A percentile compares a stretch with the other conserved stretches of the same genome.
Evolutionary conservation across 768 basidiomycete species (phyloP).

Genomic region (Austroboletus eburneus): DNA sequence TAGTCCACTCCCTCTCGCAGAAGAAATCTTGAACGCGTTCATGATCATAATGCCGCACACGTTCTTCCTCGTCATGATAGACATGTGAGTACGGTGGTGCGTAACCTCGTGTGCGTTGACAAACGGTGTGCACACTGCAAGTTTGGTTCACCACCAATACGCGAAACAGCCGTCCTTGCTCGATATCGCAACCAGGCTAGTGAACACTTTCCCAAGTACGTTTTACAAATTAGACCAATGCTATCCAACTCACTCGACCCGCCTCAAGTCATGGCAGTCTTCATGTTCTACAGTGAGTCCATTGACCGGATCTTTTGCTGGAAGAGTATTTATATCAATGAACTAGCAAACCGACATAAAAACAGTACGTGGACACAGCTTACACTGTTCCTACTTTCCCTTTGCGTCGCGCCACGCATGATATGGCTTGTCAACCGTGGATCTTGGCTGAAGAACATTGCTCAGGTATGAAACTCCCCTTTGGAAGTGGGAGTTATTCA

Average conservation of each 20-base stretch:
- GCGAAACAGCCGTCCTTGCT: conserved; percentile 50
- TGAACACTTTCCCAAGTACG: conserved; percentile 71
- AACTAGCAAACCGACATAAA: conserved; percentile 61
- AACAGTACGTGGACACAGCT: conserved; percentile 47
- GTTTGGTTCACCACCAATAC: conserved; percentile 78
- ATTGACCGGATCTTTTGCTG: not conserved
- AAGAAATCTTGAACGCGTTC: conserved; percentile 67
- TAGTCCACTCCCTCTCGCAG: conserved; percentile 43
- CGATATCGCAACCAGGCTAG: conserved; percentile 52
- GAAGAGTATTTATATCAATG: not conserved
- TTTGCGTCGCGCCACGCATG: conserved; percentile 57
- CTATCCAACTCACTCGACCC: conserved; percentile 2
- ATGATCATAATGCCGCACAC: conserved; percentile 69
- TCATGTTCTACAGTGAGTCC: conserved; percentile 42
- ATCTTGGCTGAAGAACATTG: conserved; percentile 70
- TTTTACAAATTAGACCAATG: conserved; percentile 9
- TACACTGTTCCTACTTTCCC: conserved; percentile 55
- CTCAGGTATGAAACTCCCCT: conserved; percentile 48
- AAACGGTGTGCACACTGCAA: conserved; percentile 25
- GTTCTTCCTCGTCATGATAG: conserved; percentile 76
- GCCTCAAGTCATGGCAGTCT: conserved; percentile 61
- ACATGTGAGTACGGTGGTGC: conserved; percentile 55
- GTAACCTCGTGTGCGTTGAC: conserved; percentile 1
- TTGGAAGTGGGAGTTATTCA: not conserved
- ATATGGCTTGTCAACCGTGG: conserved; percentile 66